Percentiles rank a stretch among this genome's conserved stretches.
Conservation (phyloP, 495 filamentous ascomycete species). For the Tuber calosporum region DNA sequence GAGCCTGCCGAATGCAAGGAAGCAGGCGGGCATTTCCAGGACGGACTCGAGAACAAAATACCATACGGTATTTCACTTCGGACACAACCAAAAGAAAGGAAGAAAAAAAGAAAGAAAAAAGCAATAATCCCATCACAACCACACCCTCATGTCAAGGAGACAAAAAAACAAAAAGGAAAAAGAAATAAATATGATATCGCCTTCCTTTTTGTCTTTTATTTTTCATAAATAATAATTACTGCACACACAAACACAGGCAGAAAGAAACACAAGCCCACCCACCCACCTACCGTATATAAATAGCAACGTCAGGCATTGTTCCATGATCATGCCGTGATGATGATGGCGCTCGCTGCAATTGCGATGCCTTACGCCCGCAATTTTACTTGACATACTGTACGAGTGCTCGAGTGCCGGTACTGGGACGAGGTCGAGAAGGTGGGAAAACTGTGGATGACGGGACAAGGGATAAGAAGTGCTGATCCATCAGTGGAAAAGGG, state of each 20-base stretch:
- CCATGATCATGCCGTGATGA: slow-evolving; percentile 2
- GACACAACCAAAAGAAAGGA: too few relatives aligned
- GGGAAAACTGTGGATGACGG: too few relatives aligned
- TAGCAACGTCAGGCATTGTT: background rate
- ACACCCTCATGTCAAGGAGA: background rate
- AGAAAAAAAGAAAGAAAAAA: background rate
- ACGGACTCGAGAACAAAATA: background rate
- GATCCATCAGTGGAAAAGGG: too few relatives aligned
- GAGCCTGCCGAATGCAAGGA: slow-evolving; percentile 22
- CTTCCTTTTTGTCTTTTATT: background rate
- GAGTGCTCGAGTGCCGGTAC: too few relatives aligned
- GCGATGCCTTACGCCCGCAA: slow-evolving; percentile 5
- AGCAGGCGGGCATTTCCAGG: slow-evolving; percentile 15
- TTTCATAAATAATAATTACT: slow-evolving; percentile 1
- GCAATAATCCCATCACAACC: background rate
- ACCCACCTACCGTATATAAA: background rate
- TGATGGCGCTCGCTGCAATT: background rate
- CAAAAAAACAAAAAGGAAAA: background rate
- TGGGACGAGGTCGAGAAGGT: too few relatives aligned
- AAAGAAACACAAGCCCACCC: too few relatives aligned
- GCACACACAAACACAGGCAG: background rate
- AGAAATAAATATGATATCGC: background rate
- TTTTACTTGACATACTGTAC: background rate
- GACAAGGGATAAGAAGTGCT: too few relatives aligned
- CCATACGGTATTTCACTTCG: background rate